Evolutionary conservation across 2,329 filamentous ascomycete species (phyloP), one percentile per base, ranked within the genome.

Genomic region (Metarhizium guizhouense): DNA sequence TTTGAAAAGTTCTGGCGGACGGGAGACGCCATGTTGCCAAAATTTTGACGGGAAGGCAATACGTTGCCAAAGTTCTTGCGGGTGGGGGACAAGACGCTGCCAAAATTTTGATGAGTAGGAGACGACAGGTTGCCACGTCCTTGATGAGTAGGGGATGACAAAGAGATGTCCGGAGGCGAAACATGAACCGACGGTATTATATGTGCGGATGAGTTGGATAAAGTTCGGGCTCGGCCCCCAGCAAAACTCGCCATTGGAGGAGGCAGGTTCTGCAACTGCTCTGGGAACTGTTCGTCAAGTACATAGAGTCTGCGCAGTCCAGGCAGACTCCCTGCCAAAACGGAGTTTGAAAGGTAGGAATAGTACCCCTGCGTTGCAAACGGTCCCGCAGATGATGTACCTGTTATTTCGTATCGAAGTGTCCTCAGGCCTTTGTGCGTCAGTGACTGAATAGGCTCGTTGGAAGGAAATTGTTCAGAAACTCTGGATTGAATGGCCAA

Each of bases 331-430:
- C 86, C 87, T 16, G 84, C 81, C 58, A 94, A 82, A 36, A 97
- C 81, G 0, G 90, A 95, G n/a, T 82, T 82, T 30, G 90, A 85
- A 20, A 97, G 82, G 70, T 96, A 96, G 58, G 83, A 82, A 70
- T 96, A 95, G 73, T 96, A 95, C 18, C 79, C 80, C 10, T 75
- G 70, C 0, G 79, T 79, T 8, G 76, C 72, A 58, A 83, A 87
- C 11, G 84, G 77, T 25, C 83, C 81, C 0, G 81, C 74, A 4
- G 75, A 69, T 0, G 81, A 72, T 10, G 76, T 75, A 3, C 83
- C 79, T 11, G 83, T 86, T 67, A 97, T 88, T 70, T 96, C 93
- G 67, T 86, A 96, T 63, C 93, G 86, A 14, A 97, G 75, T 3
- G 83, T 86, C 61, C 78, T 74, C 20, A 97, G 79, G 16, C 85